Evolutionary conservation across 345 rosid genomes (phyloP).

Genomic region (Fremontodendron californicum): DNA sequence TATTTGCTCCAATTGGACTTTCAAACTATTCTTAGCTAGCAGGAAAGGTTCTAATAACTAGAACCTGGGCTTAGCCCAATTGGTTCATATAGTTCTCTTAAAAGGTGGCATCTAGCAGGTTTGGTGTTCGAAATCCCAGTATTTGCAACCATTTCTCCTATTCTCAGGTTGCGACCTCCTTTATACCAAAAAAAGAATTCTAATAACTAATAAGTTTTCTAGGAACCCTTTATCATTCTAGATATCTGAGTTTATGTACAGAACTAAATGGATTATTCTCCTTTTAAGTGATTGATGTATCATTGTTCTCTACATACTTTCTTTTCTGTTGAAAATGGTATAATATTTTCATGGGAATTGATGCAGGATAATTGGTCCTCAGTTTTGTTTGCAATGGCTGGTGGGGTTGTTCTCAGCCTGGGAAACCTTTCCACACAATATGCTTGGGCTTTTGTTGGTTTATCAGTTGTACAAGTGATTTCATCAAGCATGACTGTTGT

Average conservation of each 20-base stretch:
- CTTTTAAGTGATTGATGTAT: neutral
- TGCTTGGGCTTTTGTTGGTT: constrained; percentile 78
- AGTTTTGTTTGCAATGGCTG: constrained; percentile 68
- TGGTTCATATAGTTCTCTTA: no score
- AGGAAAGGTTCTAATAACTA: neutral
- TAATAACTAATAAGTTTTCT: no score
- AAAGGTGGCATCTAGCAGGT: no score
- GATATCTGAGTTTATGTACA: neutral
- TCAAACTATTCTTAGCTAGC: neutral
- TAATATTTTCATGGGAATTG: constrained; percentile 3
- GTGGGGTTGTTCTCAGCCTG: constrained; percentile 72
- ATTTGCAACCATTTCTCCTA: neutral
- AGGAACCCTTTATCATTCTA: neutral
- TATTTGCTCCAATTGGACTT: neutral
- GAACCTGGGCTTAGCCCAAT: no score
- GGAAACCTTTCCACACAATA: constrained; percentile 79
- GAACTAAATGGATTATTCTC: no score
- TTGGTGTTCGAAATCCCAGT: no score
- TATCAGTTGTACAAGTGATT: constrained; percentile 76
- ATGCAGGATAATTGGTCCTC: constrained; percentile 75
- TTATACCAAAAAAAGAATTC: no score
- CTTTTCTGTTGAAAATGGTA: neutral
- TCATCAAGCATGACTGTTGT: constrained; percentile 77
- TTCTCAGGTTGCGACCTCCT: neutral
- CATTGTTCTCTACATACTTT: neutral